Conservation (phyloP, 2,329 filamentous ascomycete species). For the Hyphodiscus sp. region DNA sequence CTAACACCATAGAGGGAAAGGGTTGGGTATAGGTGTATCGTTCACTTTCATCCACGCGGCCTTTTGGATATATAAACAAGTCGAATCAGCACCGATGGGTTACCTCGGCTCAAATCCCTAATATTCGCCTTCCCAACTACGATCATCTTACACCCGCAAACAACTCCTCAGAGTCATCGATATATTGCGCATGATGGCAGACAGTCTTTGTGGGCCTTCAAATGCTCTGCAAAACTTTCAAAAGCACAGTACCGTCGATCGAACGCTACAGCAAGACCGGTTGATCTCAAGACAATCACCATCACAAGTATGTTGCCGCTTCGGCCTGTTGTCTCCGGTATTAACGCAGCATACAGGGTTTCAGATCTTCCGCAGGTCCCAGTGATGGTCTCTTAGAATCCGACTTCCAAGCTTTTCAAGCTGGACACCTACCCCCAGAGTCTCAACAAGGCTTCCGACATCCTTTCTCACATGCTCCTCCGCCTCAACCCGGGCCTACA, state of each 20-base stretch:
- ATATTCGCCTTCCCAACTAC: background rate
- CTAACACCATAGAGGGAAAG: background rate
- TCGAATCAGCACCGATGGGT: background rate
- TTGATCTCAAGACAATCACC: conserved; percentile 47
- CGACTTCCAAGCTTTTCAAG: conserved; percentile 66
- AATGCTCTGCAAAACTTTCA: conserved; percentile 67
- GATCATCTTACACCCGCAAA: background rate
- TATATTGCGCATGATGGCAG: conserved; percentile 45
- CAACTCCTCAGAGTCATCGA: background rate
- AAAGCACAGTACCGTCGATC: conserved; percentile 60
- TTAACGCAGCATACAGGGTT: conserved; percentile 41
- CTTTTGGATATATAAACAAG: conserved; percentile 1
- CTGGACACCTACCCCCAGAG: conserved; percentile 37
- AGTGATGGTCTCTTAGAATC: conserved; percentile 51
- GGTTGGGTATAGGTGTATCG: background rate
- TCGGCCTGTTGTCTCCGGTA: conserved; percentile 1
- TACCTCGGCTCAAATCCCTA: background rate
- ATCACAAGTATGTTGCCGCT: conserved; percentile 41
- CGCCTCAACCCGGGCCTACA: conserved; percentile 8
- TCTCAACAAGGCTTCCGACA: conserved; percentile 16
- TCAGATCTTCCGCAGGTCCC: conserved; percentile 49
- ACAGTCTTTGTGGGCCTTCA: conserved; percentile 64
- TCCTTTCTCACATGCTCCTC: conserved; percentile 11
- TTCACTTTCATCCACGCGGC: background rate
- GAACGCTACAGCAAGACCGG: conserved; percentile 66